A percentile compares a stretch with the other conserved stretches of the same genome.
phyloP scores from a whole-genome alignment of 2,329 filamentous ascomycete genomes.

The Hymenoscyphus occultus region DNA sequence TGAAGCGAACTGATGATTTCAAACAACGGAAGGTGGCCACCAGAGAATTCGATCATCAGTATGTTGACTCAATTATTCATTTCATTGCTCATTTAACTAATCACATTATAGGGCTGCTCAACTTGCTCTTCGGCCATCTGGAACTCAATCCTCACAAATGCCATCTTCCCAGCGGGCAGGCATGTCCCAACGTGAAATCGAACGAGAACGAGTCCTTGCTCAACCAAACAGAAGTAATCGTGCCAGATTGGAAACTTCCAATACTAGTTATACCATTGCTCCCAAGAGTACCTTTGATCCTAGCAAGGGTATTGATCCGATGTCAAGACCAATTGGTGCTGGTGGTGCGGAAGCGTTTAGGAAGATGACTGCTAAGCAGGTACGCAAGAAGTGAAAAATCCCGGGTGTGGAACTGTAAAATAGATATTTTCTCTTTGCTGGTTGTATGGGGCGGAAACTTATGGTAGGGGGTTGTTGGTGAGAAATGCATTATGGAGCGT shows the following conservation, averaged over 20 bases:
- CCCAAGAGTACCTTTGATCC: constrained; percentile 58
- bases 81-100: constrained; percentile 13
- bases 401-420: not conserved
- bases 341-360: constrained; percentile 62
- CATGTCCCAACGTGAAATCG: constrained; percentile 38
- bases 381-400: constrained; percentile 46
- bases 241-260: constrained; percentile 44
- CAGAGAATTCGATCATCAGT: constrained; percentile 63
- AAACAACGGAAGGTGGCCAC: constrained; percentile 73
- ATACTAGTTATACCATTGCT: constrained; percentile 37
- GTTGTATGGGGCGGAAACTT: not conserved
- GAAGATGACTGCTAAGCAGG: constrained; percentile 60
- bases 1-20: constrained; percentile 92
- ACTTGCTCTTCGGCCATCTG: constrained; percentile 36
- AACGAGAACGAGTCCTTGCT: constrained; percentile 57
- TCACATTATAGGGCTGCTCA: constrained; percentile 32
- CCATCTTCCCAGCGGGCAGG: constrained; percentile 28
- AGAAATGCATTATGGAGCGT: constrained; percentile 11
- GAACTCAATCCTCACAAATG: constrained; percentile 31
- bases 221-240: constrained; percentile 54
- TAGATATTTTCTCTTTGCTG: not conserved
- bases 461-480: not conserved
- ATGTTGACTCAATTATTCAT: constrained; percentile 35
- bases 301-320: constrained; percentile 46
- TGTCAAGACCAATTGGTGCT: constrained; percentile 57